Evolutionary conservation across 306 rosid species (phyloP), one percentile per base, ranked within the genome.

Genomic region (Vachellia collinsii): DNA sequence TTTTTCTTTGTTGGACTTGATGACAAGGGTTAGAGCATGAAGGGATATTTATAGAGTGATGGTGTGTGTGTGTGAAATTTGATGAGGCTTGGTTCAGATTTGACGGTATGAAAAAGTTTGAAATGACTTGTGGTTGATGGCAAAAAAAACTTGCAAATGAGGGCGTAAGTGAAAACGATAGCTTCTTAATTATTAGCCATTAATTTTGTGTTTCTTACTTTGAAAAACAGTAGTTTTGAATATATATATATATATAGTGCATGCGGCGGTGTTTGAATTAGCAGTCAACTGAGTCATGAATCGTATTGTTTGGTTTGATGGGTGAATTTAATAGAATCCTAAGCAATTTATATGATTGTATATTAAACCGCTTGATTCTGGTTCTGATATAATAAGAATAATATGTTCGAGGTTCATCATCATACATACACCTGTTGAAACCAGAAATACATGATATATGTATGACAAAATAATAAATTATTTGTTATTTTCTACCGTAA

Each of bases 121-220:
- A n/a, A 29, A 36, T 44, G 68, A 6, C 19, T 56, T 65, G 44
- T 65, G 80, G 56, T 59, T 47, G 46, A 77, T 25, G 77, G 61
- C 19, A 69, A n/a, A 43, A 14, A 22, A 22, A 25, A 69, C 54
- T 43, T 20, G 54, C 36, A 71, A 53, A 16, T 8, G 48, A 7
- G 51, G n/a, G 70, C 46, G 54, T 62, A 74, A 70, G 73, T 72
- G 85, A 81, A 74, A 77, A 77, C 4, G 63, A 56, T 20, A 19
- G 63, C 9, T 54, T 7, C 10, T 54, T 3, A n/a, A 11, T 54
- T 10, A n/a, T 6, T n/a, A 0, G 25, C 23, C 66, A 11, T 23
- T 29, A 29, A 7, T 29, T 12, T 29, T 14, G 68, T 13, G n/a
- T 4, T 29, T 62, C 66, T 61, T 61, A 1, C 66, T 25, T 61